Percentiles rank a stretch among this genome's conserved stretches.
These are phyloP conservation scores for Dalbergia cochinchinensis DNA, from an alignment of 306 rosid species.

Conservation along the genomic window DNA sequence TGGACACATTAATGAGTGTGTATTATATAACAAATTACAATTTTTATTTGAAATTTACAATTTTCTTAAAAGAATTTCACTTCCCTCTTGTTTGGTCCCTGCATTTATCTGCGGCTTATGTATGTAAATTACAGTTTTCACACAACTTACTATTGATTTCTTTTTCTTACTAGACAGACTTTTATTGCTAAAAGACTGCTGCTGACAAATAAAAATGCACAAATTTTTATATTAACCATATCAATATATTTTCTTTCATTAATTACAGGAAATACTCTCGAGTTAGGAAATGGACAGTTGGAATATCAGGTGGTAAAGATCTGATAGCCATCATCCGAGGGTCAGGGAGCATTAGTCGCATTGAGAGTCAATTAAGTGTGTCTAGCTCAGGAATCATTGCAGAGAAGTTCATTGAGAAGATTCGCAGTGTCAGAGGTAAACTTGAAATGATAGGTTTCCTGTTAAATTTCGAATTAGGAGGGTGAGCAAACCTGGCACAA, in stretches of 20 bases:
- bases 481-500: constrained; percentile 1
- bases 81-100: too few relatives aligned
- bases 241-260: constrained; percentile 20
- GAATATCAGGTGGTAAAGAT: constrained; percentile 82
- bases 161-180: constrained; percentile 17
- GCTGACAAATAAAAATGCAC: constrained; percentile 5
- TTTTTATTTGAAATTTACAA: constrained; percentile 1
- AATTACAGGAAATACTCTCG: constrained; percentile 75
- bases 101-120: neutral
- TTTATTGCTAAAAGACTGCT: neutral
- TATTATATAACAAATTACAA: neutral
- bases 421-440: constrained; percentile 84
- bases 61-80: neutral
- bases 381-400: constrained; percentile 79
- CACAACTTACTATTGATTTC: constrained; percentile 14
- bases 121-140: constrained; percentile 39
- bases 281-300: constrained; percentile 82
- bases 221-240: constrained; percentile 6
- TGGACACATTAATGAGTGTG: constrained; percentile 17
- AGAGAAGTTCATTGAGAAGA: constrained; percentile 89
- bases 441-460: constrained; percentile 29
- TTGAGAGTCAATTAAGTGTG: constrained; percentile 59
- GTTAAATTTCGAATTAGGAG: constrained; percentile 29
- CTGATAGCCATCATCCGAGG: constrained; percentile 90
- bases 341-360: constrained; percentile 92